Conservation (phyloP, 1,284 basidiomycete genomes). For the Baeospora myosura region DNA sequence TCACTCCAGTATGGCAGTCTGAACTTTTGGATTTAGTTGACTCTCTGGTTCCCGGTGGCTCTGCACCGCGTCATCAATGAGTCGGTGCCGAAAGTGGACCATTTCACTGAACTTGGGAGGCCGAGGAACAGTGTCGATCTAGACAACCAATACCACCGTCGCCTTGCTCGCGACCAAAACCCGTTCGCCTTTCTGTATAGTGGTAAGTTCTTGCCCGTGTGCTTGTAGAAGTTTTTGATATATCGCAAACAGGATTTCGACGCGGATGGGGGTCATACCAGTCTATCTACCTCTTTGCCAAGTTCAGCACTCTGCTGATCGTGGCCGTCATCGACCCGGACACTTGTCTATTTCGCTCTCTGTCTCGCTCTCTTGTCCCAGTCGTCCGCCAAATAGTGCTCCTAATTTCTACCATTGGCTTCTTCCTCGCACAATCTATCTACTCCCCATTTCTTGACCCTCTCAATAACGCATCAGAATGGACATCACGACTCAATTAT, state of each 20-base stretch:
- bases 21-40: slow-evolving; percentile 37
- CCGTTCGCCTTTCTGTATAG: slow-evolving; percentile 70
- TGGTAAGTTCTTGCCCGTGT: slow-evolving; percentile 30
- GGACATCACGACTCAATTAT: slow-evolving; percentile 66
- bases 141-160: slow-evolving; percentile 68
- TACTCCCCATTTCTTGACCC: slow-evolving; percentile 65
- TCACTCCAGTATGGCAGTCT: slow-evolving; percentile 1
- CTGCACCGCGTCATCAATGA: slow-evolving; percentile 49
- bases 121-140: slow-evolving; percentile 49
- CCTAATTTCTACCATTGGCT: slow-evolving; percentile 48
- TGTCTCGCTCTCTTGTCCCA: slow-evolving; percentile 41
- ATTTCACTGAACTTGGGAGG: slow-evolving; percentile 65
- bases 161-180: slow-evolving; percentile 58
- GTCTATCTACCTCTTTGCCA: slow-evolving; percentile 58
- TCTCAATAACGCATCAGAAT: slow-evolving; percentile 72
- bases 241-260: slow-evolving; percentile 48
- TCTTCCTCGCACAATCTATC: slow-evolving; percentile 57
- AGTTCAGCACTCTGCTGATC: slow-evolving; percentile 61
- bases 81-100: slow-evolving; percentile 61
- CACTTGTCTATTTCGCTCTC: slow-evolving; percentile 67
- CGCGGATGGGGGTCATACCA: slow-evolving; percentile 62
- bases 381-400: slow-evolving; percentile 63
- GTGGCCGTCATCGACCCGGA: slow-evolving; percentile 61
- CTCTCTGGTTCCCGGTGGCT: slow-evolving; percentile 66
- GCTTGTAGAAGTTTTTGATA: slow-evolving; percentile 4